These are phyloP conservation scores for Beauveria varroae DNA, from an alignment of 2,329 filamentous ascomycete genomes.

Conservation along the genomic window DNA sequence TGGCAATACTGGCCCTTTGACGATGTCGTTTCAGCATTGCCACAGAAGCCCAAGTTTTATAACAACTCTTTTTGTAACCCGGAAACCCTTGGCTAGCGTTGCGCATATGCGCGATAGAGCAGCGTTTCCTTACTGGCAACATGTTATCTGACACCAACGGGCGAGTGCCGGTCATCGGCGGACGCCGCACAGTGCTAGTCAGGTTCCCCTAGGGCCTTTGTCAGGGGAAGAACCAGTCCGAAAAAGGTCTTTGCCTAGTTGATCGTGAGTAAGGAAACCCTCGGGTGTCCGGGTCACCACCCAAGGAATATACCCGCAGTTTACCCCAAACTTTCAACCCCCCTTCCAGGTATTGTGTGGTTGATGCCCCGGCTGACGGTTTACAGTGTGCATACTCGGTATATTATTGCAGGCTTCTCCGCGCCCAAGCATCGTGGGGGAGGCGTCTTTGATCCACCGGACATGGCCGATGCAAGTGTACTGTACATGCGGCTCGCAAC, in stretches of 20 bases:
- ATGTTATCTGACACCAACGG: background rate
- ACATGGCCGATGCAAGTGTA: conserved; percentile 2
- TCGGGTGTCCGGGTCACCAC: too few relatives aligned
- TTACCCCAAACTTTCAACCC: too few relatives aligned
- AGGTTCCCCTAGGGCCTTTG: background rate
- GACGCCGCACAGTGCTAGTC: background rate
- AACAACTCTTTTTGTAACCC: background rate
- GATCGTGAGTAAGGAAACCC: too few relatives aligned
- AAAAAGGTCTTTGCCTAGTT: background rate
- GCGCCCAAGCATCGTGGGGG: conserved; percentile 7
- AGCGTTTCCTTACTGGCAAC: background rate
- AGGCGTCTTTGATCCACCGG: conserved; percentile 9
- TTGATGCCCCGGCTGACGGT: background rate
- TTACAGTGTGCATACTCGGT: background rate
- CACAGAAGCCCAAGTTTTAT: background rate
- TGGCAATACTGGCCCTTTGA: background rate
- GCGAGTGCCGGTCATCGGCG: conserved; percentile 9
- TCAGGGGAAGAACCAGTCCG: background rate
- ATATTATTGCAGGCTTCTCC: background rate
- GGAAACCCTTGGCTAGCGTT: background rate
- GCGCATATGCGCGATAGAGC: background rate
- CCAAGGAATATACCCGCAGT: too few relatives aligned
- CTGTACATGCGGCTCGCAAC: background rate
- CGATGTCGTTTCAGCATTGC: background rate
- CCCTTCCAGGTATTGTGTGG: too few relatives aligned